Evolutionary conservation across 2,329 filamentous ascomycete genomes (phyloP).

Genomic region (Fusarium tupiense): DNA sequence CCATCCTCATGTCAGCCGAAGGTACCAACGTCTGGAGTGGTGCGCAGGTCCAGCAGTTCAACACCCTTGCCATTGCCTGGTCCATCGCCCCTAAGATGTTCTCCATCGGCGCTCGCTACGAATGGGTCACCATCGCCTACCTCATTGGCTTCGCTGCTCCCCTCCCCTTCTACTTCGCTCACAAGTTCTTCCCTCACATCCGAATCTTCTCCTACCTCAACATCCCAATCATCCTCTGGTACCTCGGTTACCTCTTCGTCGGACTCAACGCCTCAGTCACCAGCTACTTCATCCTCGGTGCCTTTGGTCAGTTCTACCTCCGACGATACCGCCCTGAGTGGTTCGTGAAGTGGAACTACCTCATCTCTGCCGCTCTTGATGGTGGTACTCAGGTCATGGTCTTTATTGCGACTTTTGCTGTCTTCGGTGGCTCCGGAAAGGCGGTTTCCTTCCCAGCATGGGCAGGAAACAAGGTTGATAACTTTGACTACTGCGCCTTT

Average conservation of each 20-base stretch:
- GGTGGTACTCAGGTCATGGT: constrained; percentile 59
- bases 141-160: constrained; percentile 48
- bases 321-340: constrained; percentile 61
- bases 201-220: constrained; percentile 57
- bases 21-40: constrained; percentile 64
- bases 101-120: constrained; percentile 7
- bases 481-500: constrained; percentile 11
- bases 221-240: constrained; percentile 54
- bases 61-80: constrained; percentile 58
- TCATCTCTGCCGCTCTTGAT: constrained; percentile 62
- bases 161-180: constrained; percentile 48
- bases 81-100: constrained; percentile 57
- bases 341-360: constrained; percentile 64
- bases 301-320: constrained; percentile 62
- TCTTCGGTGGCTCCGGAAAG: constrained; percentile 60
- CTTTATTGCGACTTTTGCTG: constrained; percentile 65
- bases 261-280: constrained; percentile 59
- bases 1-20: constrained; percentile 56
- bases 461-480: constrained; percentile 60
- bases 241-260: constrained; percentile 10
- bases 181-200: constrained; percentile 52
- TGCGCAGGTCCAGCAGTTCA: constrained; percentile 59
- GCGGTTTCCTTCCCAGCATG: constrained; percentile 58
- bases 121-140: constrained; percentile 15
- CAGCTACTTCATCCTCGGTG: constrained; percentile 62